Evolutionary conservation across 202 grass and related monocot genomes (phyloP), one percentile per base, ranked within the genome.

Genomic region (Brachypodium distachyon): DNA sequence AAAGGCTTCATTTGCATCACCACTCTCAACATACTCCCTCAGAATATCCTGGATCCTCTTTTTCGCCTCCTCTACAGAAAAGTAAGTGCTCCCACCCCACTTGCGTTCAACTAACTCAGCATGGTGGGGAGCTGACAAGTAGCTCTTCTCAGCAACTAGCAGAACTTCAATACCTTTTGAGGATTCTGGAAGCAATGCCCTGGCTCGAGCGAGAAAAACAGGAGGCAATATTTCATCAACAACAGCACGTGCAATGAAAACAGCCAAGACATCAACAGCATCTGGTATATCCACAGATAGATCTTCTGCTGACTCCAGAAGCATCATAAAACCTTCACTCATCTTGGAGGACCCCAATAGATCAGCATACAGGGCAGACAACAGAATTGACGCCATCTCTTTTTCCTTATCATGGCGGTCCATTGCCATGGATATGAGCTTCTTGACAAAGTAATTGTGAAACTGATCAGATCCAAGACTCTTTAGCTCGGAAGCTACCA

Each of bases 361-460:
- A 82, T 96, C 92, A 52, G 84, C 92, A 90, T 99, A 99, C 54
- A 99, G 72, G 27, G 87, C 72, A 64, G 96, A 96, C 32, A 99
- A 46, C 48, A 99, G 58, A 90, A 99, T 67, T 61, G 96, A 95
- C 2, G 96, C 56, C 96, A 99, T 99, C 84, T 99, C 96, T 90
- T 99, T 99, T 77, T 96, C 87, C 82, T 95, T 99, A 71, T 99
- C 96, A 89, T 93, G 87, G 6, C 92, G 85, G 61, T 99, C 96
- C 96, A 99, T 96, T 75, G 92, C 86, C 89, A 96, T 99, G 33
- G 96, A 99, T 85, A 99, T 80, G 54, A 99, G 84, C 61, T 96
- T 99, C 80, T 99, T 99, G 25, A 93, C 74, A 79, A 99, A 96
- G 43, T 90, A 95, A 70, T 86, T 67, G 12, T 96, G 89, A 74